Evolutionary conservation across 2,329 filamentous ascomycete genomes (phyloP), one percentile per base, ranked within the genome.

Genomic region (Xylariaceae sp.): DNA sequence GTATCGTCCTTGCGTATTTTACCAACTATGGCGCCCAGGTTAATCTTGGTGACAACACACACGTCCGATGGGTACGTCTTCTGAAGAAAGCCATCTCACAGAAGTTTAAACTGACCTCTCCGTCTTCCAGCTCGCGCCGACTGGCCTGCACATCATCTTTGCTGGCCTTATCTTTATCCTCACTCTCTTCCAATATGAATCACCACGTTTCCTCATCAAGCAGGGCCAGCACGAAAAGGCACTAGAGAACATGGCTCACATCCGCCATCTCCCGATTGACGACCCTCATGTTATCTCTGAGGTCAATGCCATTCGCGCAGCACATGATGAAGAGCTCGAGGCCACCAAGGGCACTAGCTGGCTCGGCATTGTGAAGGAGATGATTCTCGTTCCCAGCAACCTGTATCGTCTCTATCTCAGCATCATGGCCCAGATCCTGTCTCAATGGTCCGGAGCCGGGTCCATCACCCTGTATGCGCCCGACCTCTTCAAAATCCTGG

Each of bases 1-100:
- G 89, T 20, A 90, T 92, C 59, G 88, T 93, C 65, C 78, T 93
- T 16, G 89, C 88, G 7, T 93, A 92, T 74, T 93, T 91, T 66
- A 84, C 88, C 56, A 89, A 87, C 71, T 89, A 87, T 68, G 86
- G 86, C 55, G 77, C 75, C 51, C 71, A 78, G 54, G 51, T 84
- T 43, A 75, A 84, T 68, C 73, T 86, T 20, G 71, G 74, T 20
- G 75, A 78, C 47, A 64, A 70, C n/a, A 77, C 74, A 2, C 73
- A 77, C 54, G 75, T 76, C 51, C 77, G 80, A 60, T 85, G 82
- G 82, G 70, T 72, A 66, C 51, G 68, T 61, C 16, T 37, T 45
- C 37, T 20, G 14, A 9, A 14, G 29, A 18, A 19, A 16, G 14
- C 18, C 40, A 19, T 10, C 26, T 16, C 10, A 21, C 5, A 16